Conservation (phyloP, 306 rosid genomes). For the Nissolia schottii region DNA sequence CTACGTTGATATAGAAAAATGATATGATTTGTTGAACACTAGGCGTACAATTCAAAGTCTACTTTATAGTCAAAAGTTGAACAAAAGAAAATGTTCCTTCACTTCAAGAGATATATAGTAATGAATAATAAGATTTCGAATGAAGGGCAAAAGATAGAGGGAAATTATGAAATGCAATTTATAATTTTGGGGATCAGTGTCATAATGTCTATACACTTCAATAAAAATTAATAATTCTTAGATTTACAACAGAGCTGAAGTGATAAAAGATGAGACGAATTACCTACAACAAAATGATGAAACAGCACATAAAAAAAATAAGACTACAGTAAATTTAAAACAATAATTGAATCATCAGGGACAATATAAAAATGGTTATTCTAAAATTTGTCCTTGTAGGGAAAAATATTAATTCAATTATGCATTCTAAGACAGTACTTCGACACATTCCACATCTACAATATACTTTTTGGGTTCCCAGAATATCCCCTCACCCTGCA, state of each 20-base stretch:
- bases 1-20: neutral
- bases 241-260: neutral
- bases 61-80: neutral
- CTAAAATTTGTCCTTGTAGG: neutral
- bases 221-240: neutral
- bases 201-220: constrained; percentile 5
- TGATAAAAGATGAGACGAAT: constrained; percentile 11
- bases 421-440: neutral
- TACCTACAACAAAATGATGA: neutral
- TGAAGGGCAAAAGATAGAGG: neutral
- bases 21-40: constrained; percentile 2
- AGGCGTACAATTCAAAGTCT: neutral
- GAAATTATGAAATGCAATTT: neutral
- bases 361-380: neutral
- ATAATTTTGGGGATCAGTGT: neutral
- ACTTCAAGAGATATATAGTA: neutral
- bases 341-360: neutral
- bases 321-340: neutral
- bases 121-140: neutral
- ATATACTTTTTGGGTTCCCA: too few species aligned
- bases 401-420: neutral
- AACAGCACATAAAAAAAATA: neutral
- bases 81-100: neutral
- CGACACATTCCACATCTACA: neutral
- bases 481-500: too few species aligned